These are phyloP conservation scores for Lodderomyces margitis DNA, from an alignment of 1,139 yeast genomes.

Conservation along the genomic window DNA sequence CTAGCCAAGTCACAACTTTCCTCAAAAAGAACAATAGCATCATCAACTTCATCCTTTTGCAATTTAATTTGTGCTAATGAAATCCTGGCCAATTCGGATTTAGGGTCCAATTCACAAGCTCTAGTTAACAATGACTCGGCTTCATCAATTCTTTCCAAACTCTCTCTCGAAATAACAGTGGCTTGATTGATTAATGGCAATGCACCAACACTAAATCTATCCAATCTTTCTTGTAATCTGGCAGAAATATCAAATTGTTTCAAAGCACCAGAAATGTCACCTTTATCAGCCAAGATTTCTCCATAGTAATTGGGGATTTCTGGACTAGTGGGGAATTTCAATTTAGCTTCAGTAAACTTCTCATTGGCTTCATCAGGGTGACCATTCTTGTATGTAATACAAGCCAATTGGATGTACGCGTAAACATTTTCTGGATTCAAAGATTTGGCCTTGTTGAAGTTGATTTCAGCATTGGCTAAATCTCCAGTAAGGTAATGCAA, in stretches of 20 bases:
- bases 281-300: constrained; percentile 84
- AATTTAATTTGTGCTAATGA: constrained; percentile 88
- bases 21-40: constrained; percentile 79
- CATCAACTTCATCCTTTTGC: constrained; percentile 78
- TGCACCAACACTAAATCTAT: constrained; percentile 70
- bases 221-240: constrained; percentile 71
- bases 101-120: constrained; percentile 84
- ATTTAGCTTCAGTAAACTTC: constrained; percentile 70
- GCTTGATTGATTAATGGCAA: constrained; percentile 92
- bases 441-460: constrained; percentile 75
- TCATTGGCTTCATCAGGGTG: constrained; percentile 58
- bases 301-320: constrained; percentile 96
- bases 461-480: constrained; percentile 66
- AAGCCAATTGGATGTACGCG: constrained; percentile 90
- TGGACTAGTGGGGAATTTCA: constrained; percentile 80
- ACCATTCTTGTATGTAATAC: constrained; percentile 84
- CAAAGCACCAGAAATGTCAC: constrained; percentile 68
- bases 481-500: constrained; percentile 79
- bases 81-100: constrained; percentile 83
- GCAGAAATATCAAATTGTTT: constrained; percentile 87
- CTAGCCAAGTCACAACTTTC: constrained; percentile 81
- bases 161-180: constrained; percentile 61
- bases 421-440: constrained; percentile 75
- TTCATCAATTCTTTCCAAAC: constrained; percentile 51
- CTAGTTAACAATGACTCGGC: constrained; percentile 68